Evolutionary conservation across 2,329 filamentous ascomycete genomes (phyloP).

Genomic region (Pyrenochaeta sp.): DNA sequence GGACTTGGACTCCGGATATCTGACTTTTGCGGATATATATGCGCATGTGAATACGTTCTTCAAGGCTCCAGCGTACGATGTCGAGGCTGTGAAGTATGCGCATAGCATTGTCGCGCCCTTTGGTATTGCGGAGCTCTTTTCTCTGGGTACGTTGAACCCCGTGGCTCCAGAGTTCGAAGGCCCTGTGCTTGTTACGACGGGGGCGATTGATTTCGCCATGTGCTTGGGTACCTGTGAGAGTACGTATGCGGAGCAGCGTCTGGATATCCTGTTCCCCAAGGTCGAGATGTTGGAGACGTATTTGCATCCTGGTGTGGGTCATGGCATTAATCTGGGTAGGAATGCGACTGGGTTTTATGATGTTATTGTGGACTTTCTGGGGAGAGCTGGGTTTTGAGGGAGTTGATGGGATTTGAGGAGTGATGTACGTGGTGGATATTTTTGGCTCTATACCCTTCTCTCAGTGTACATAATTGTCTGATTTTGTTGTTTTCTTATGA

Average conservation of each 20-base stretch:
- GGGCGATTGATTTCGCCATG: background rate
- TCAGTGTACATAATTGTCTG: no score
- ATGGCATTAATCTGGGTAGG: background rate
- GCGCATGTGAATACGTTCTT: constrained; percentile 2
- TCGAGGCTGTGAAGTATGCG: background rate
- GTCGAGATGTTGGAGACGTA: background rate
- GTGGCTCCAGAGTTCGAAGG: background rate
- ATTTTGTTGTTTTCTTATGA: no score
- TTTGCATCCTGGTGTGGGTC: constrained; percentile 1
- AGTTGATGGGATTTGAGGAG: background rate
- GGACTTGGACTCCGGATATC: background rate
- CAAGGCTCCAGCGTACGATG: background rate
- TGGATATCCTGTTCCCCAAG: background rate
- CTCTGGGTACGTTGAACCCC: background rate
- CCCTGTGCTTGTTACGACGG: background rate
- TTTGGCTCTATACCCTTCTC: no score
- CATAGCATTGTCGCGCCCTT: background rate
- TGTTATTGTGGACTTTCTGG: background rate
- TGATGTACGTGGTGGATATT: no score
- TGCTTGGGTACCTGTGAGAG: background rate
- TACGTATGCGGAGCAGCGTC: background rate
- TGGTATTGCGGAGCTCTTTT: constrained; percentile 1
- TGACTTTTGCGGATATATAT: background rate
- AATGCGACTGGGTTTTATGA: constrained; percentile 1
- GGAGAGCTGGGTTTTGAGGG: background rate